These are phyloP conservation scores for Phellinidium pouzarii DNA, from an alignment of 1,284 basidiomycete genomes.

Conservation along the genomic window DNA sequence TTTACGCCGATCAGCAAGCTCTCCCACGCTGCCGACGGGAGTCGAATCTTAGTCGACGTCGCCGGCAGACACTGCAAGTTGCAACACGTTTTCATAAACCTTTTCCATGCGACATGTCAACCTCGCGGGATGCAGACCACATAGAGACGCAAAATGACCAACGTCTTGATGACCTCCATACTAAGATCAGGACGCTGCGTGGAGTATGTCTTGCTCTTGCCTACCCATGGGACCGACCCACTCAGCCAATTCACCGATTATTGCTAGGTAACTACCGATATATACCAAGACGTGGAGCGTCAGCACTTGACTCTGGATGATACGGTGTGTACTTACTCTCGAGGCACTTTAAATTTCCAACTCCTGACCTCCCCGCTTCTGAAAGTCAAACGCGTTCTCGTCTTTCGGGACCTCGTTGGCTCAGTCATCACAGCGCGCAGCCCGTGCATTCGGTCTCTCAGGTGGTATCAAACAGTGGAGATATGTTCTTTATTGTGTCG, in stretches of 20 bases:
- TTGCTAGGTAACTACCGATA: conserved; percentile 69
- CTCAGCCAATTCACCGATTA: conserved; percentile 10
- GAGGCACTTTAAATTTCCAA: not conserved
- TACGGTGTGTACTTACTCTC: conserved; percentile 42
- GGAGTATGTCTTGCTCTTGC: conserved; percentile 43
- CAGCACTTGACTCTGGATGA: conserved; percentile 73
- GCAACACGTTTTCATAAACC: too few species aligned
- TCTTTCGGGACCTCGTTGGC: conserved; percentile 55
- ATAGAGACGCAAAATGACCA: conserved; percentile 80
- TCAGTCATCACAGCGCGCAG: conserved; percentile 58
- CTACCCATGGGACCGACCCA: conserved; percentile 3
- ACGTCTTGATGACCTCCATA: conserved; percentile 71
- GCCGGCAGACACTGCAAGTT: too few species aligned
- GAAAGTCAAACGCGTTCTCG: conserved; percentile 58
- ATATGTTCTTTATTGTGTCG: conserved; percentile 53
- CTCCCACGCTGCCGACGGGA: not conserved
- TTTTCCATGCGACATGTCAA: conserved; percentile 9
- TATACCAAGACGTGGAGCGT: conserved; percentile 73
- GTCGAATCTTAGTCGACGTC: too few species aligned
- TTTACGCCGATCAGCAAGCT: not conserved
- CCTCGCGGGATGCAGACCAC: conserved; percentile 36
- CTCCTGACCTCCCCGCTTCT: not conserved
- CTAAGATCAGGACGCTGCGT: conserved; percentile 70
- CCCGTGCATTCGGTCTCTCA: conserved; percentile 58
- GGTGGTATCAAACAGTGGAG: conserved; percentile 62